Percentiles rank a stretch among this genome's conserved stretches.
phyloP scores from a whole-genome alignment of 2,329 filamentous ascomycete species.

The Neospermospora avenae region DNA sequence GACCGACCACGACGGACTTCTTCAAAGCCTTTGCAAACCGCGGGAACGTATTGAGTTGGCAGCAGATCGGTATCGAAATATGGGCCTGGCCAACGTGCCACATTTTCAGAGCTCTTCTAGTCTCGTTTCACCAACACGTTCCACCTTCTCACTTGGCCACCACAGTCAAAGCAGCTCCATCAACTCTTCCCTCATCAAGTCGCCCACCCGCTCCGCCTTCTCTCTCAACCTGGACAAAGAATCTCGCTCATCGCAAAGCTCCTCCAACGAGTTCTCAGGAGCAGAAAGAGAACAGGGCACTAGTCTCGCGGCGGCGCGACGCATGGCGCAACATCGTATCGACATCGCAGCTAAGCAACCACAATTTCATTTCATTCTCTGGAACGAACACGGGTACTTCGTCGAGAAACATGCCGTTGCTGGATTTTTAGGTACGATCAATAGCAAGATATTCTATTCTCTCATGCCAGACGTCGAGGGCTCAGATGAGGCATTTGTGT shows the following conservation, averaged over 20 bases:
- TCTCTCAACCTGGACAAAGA: conserved; percentile 16
- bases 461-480: conserved; percentile 52
- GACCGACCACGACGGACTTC: conserved; percentile 64
- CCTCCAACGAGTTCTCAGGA: conserved; percentile 10
- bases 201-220: conserved; percentile 23
- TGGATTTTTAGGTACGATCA: conserved; percentile 58
- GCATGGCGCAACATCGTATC: conserved; percentile 63
- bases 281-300: conserved; percentile 29
- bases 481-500: conserved; percentile 53
- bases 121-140: conserved; percentile 17
- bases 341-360: conserved; percentile 53
- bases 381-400: conserved; percentile 42
- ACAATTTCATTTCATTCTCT: conserved; percentile 56
- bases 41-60: conserved; percentile 29
- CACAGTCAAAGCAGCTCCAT: conserved; percentile 12
- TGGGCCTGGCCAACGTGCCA: conserved; percentile 18
- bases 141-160: conserved; percentile 18
- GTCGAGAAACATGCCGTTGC: conserved; percentile 54
- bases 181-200: conserved; percentile 17
- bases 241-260: neutral
- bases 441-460: conserved; percentile 57
- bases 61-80: conserved; percentile 28
- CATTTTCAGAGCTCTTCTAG: conserved; percentile 21
- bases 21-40: conserved; percentile 63
- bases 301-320: conserved; percentile 50